Conservation (phyloP, 1,284 basidiomycete species). For the Leccinum variabile region DNA sequence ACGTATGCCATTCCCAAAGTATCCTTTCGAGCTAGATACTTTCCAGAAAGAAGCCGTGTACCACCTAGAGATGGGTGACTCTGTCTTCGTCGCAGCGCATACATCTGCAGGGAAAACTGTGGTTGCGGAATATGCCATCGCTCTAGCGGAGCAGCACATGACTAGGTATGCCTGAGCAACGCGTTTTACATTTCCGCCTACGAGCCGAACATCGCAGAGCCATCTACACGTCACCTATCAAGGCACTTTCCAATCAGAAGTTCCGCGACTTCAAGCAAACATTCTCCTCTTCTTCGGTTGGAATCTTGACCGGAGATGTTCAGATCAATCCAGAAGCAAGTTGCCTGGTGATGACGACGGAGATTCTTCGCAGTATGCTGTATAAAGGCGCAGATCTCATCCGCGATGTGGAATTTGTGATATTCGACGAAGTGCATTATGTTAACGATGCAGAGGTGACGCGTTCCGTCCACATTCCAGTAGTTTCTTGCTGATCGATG, state of each 20-base stretch:
- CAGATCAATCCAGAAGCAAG: conserved; percentile 99
- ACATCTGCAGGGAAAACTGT: conserved; percentile 99
- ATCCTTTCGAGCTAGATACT: conserved; percentile 84
- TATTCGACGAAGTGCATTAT: conserved; percentile 99
- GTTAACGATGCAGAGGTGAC: conserved; percentile 97
- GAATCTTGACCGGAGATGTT: conserved; percentile 97
- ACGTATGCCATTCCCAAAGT: conserved; percentile 51
- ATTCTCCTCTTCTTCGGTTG: conserved; percentile 89
- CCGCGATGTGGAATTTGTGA: conserved; percentile 97
- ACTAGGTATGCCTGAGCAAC: conserved; percentile 64
- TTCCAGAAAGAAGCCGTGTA: conserved; percentile 99
- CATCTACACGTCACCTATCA: conserved; percentile 99
- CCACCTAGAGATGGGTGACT: conserved; percentile 95
- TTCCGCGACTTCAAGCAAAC: conserved; percentile 99
- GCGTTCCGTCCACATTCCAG: conserved; percentile 9
- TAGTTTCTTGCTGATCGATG: conserved; percentile 16
- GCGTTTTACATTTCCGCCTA: conserved; percentile 14
- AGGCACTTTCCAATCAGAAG: conserved; percentile 98
- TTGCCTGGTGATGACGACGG: conserved; percentile 99
- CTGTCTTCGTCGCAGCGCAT: conserved; percentile 98
- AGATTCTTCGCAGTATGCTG: conserved; percentile 97
- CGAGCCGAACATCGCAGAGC: conserved; percentile 55
- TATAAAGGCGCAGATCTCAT: conserved; percentile 99
- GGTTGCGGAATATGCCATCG: conserved; percentile 98
- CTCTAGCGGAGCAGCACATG: conserved; percentile 97